phyloP scores from a whole-genome alignment of 1,284 basidiomycete genomes.

The Neonothopanus nambi region DNA sequence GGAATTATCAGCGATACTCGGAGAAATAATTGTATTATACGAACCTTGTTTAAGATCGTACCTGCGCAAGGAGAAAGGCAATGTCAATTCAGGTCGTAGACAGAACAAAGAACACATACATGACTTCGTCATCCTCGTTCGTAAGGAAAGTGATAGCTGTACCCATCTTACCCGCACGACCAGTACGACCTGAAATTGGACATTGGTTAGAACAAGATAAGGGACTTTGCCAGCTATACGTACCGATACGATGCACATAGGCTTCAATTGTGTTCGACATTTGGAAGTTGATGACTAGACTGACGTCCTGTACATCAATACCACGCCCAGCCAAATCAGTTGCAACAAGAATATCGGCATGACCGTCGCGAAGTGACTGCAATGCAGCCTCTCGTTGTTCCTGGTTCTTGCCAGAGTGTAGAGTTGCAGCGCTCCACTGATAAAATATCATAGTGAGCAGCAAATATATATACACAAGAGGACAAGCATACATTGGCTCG shows the following conservation, averaged over 20 bases:
- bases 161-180: conserved; percentile 94
- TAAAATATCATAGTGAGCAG: conserved; percentile 11
- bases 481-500: conserved; percentile 70
- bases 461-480: conserved; percentile 3
- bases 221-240: conserved; percentile 10
- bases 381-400: conserved; percentile 94
- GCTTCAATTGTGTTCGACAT: conserved; percentile 96
- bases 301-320: conserved; percentile 97
- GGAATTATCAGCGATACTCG: neutral
- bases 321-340: conserved; percentile 98
- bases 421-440: conserved; percentile 83
- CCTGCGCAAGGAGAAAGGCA: conserved; percentile 43
- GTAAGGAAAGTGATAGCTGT: conserved; percentile 94
- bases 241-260: conserved; percentile 96
- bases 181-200: conserved; percentile 71
- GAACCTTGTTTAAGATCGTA: conserved; percentile 88
- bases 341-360: conserved; percentile 86
- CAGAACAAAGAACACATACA: conserved; percentile 60
- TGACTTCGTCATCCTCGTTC: conserved; percentile 95
- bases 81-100: conserved; percentile 11
- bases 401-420: conserved; percentile 98
- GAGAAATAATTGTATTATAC: conserved; percentile 17
- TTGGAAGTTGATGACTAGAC: conserved; percentile 95
- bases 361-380: conserved; percentile 82
- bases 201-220: conserved; percentile 11